These are phyloP conservation scores for Cyclotella distinguenda DNA, from an alignment of 108 stramenopile species.

Conservation along the genomic window DNA sequence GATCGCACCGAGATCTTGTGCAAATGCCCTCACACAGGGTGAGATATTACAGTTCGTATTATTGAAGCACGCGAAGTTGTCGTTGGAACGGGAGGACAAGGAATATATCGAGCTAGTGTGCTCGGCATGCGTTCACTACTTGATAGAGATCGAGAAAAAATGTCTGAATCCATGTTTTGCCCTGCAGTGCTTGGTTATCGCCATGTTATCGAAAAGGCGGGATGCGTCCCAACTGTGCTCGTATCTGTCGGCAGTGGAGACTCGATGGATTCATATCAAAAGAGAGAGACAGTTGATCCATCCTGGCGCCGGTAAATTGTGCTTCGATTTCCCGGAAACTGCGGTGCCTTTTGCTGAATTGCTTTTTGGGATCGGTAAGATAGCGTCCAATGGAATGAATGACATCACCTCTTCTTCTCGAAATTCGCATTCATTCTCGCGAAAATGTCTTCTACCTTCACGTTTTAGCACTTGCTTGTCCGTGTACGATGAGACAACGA, in stretches of 20 bases:
- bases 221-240: constrained; percentile 10
- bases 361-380: constrained; percentile 8
- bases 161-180: constrained; percentile 22
- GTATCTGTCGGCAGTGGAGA: constrained; percentile 21
- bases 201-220: constrained; percentile 17
- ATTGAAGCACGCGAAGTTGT: constrained; percentile 25
- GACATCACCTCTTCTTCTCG: too few species aligned
- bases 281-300: constrained; percentile 28
- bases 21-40: constrained; percentile 21
- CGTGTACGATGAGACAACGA: constrained; percentile 2
- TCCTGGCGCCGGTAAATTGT: constrained; percentile 14
- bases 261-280: constrained; percentile 22
- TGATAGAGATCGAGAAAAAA: constrained; percentile 29
- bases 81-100: constrained; percentile 9
- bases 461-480: not conserved
- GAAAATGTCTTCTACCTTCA: not conserved
- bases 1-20: constrained; percentile 8
- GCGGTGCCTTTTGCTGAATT: constrained; percentile 15
- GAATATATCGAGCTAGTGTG: constrained; percentile 21
- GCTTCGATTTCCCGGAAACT: constrained; percentile 22
- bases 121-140: constrained; percentile 18
- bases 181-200: constrained; percentile 29
- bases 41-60: constrained; percentile 31
- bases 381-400: not conserved
- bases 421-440: too few species aligned